Evolutionary conservation across 1,139 yeast species (phyloP).

Genomic region (Geotrichum restrictum): DNA sequence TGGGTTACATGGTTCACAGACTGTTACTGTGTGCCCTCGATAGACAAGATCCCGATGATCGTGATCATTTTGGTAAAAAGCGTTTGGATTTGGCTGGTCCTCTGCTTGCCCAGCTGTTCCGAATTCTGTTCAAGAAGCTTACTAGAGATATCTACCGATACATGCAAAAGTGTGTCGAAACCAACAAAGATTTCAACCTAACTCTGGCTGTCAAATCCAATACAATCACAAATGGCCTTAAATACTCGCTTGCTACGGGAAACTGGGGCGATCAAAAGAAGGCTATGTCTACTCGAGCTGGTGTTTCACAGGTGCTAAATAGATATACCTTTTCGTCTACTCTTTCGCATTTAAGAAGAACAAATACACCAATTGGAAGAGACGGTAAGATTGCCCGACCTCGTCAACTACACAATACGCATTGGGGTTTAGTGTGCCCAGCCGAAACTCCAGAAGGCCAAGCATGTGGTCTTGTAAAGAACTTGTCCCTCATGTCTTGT

Average conservation of each 20-base stretch:
- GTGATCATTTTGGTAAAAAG: slow-evolving; percentile 98
- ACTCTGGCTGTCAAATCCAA: slow-evolving; percentile 95
- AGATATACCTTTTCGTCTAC: slow-evolving; percentile 97
- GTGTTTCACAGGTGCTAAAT: slow-evolving; percentile 97
- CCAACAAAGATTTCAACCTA: slow-evolving; percentile 92
- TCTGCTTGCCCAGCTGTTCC: slow-evolving; percentile 86
- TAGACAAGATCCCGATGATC: slow-evolving; percentile 96
- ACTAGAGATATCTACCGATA: slow-evolving; percentile 93
- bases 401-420: slow-evolving; percentile 97
- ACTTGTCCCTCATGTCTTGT: slow-evolving; percentile 92
- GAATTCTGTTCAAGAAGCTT: slow-evolving; percentile 87
- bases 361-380: slow-evolving; percentile 97
- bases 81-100: slow-evolving; percentile 99
- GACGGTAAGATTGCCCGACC: slow-evolving; percentile 98
- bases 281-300: slow-evolving; percentile 98
- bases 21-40: slow-evolving; percentile 91
- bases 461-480: slow-evolving; percentile 98
- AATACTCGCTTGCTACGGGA: slow-evolving; percentile 97
- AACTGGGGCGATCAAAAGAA: slow-evolving; percentile 99
- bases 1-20: slow-evolving; percentile 97
- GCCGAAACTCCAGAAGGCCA: slow-evolving; percentile 99
- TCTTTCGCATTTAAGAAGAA: slow-evolving; percentile 94
- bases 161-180: slow-evolving; percentile 98
- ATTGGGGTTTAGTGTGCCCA: slow-evolving; percentile 99
- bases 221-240: slow-evolving; percentile 93